These are phyloP conservation scores for Hypoxylon sp. DNA, from an alignment of 2,329 filamentous ascomycete species.

Conservation along the genomic window DNA sequence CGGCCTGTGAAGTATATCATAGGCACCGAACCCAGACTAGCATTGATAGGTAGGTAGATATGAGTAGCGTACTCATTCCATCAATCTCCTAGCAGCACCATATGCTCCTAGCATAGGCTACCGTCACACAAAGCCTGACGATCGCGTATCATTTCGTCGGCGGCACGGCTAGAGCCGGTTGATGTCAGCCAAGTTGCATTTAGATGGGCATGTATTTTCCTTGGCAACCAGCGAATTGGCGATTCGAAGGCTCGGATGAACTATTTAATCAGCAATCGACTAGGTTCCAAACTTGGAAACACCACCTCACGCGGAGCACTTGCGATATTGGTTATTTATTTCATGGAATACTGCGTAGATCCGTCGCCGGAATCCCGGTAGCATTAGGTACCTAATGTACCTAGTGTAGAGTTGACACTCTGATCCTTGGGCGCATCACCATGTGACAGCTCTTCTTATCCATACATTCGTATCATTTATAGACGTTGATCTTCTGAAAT, in stretches of 20 bases:
- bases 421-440: background rate
- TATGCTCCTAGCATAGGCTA: conserved; percentile 49
- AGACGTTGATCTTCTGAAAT: conserved; percentile 6
- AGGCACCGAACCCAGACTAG: background rate
- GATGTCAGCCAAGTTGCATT: conserved; percentile 30
- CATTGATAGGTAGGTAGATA: background rate
- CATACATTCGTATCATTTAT: conserved; percentile 4
- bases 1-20: background rate
- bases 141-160: conserved; percentile 47
- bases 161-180: conserved; percentile 40
- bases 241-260: conserved; percentile 18
- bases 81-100: conserved; percentile 51
- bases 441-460: conserved; percentile 1
- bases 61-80: conserved; percentile 36
- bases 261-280: conserved; percentile 27
- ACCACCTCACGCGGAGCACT: conserved; percentile 1
- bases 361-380: background rate
- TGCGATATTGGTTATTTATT: conserved; percentile 12
- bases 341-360: background rate
- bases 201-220: conserved; percentile 15
- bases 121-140: conserved; percentile 48
- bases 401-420: background rate
- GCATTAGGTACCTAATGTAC: too few relatives aligned
- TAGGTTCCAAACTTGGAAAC: conserved; percentile 28
- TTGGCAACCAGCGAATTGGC: conserved; percentile 19